Percentiles rank a stretch among this genome's conserved stretches.
These are phyloP conservation scores for Orobanche coerulescens DNA, from an alignment of 257 asterid genomes.

Conservation along the genomic window DNA sequence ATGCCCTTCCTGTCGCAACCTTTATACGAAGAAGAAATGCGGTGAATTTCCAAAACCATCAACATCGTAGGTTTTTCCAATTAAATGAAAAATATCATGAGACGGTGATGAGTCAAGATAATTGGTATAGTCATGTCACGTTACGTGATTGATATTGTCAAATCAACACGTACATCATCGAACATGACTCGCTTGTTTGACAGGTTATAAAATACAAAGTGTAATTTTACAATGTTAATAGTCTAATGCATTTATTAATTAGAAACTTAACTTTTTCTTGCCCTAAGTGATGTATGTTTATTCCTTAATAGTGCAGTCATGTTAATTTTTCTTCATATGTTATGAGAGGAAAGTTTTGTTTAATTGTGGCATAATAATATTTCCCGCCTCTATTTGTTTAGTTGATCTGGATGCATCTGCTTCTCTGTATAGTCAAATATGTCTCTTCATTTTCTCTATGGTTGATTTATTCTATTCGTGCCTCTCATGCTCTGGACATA, in stretches of 20 bases:
- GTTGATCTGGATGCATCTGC: not conserved
- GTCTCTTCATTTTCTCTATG: conserved; percentile 2
- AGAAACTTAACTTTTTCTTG: not conserved
- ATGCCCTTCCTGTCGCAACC: no score
- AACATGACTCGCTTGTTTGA: conserved; percentile 16
- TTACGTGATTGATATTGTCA: no score
- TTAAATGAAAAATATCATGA: no score
- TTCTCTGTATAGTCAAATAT: not conserved
- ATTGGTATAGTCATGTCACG: no score
- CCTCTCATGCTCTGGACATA: not conserved
- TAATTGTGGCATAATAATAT: not conserved
- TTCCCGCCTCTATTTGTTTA: conserved; percentile 7
- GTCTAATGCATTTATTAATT: conserved; percentile 2
- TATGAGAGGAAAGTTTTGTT: not conserved
- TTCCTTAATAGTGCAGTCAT: not conserved
- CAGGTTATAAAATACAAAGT: not conserved
- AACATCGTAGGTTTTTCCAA: no score
- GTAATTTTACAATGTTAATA: conserved; percentile 13
- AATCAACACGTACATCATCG: no score
- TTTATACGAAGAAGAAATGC: no score
- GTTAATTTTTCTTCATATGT: not conserved
- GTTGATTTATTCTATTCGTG: not conserved
- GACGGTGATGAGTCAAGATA: no score
- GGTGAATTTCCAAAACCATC: no score
- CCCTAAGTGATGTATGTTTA: not conserved